phyloP scores from a whole-genome alignment of 23 red algal species.

The Gracilaria domingensis region DNA sequence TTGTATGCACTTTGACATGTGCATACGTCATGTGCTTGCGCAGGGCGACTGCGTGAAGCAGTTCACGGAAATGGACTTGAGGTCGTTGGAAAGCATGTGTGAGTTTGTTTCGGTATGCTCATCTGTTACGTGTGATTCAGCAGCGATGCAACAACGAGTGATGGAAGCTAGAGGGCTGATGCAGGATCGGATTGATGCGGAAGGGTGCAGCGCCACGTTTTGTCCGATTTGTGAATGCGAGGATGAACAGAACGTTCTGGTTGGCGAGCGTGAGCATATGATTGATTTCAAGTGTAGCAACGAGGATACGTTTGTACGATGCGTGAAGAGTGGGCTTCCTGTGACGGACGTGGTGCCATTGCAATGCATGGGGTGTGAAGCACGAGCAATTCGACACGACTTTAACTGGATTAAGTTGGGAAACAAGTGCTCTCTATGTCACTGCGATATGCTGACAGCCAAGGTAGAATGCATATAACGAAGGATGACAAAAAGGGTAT shows the following conservation, averaged over 20 bases:
- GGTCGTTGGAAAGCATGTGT: slow-evolving; percentile 55
- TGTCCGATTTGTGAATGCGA: slow-evolving; percentile 38
- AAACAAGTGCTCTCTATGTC: slow-evolving; percentile 31
- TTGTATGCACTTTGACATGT: slow-evolving; percentile 54
- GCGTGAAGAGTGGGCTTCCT: slow-evolving; percentile 46
- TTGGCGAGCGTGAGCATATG: not conserved
- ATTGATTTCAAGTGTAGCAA: not conserved
- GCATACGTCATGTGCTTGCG: not conserved
- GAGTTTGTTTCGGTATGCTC: slow-evolving; percentile 22
- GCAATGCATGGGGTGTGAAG: slow-evolving; percentile 38
- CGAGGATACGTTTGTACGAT: slow-evolving; percentile 31
- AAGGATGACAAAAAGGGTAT: not conserved
- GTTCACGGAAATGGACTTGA: slow-evolving; percentile 11
- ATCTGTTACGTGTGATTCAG: not conserved
- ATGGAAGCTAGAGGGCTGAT: slow-evolving; percentile 1
- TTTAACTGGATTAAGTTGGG: slow-evolving; percentile 41
- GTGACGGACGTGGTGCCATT: slow-evolving; percentile 38
- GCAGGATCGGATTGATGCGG: not conserved
- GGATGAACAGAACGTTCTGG: slow-evolving; percentile 6
- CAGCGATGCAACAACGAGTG: not conserved
- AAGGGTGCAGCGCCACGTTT: not conserved
- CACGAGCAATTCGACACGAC: not conserved
- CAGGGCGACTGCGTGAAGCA: not conserved
- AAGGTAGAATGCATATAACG: slow-evolving; percentile 23
- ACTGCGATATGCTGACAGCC: slow-evolving; percentile 13